Conservation (phyloP, 2,329 filamentous ascomycete genomes). For the Colletotrichum falcatum region DNA sequence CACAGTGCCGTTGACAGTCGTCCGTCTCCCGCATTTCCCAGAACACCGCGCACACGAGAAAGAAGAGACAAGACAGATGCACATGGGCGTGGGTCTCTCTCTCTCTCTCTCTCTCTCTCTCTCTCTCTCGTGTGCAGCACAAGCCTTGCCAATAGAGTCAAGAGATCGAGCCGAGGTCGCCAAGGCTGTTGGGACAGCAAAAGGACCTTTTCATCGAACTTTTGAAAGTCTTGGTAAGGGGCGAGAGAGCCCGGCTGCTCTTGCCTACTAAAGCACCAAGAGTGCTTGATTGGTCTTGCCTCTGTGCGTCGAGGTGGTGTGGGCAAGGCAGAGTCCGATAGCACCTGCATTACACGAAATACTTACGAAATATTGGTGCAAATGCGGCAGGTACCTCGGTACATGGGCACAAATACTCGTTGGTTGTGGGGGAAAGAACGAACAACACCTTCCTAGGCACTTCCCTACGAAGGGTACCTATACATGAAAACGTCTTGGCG, state of each 20-base stretch:
- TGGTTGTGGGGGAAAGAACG: too few species aligned
- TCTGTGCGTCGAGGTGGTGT: conserved; percentile 17
- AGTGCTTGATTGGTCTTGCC: conserved; percentile 34
- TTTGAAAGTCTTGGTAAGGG: conserved; percentile 27
- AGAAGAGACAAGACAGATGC: not conserved
- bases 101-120: not conserved
- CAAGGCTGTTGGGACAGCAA: conserved; percentile 15
- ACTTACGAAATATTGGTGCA: too few species aligned
- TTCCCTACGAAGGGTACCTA: not conserved
- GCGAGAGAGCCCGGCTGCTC: not conserved
- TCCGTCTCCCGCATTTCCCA: conserved; percentile 1
- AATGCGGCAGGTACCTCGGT: too few species aligned
- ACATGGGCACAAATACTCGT: too few species aligned
- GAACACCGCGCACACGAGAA: too few species aligned
- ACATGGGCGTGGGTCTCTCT: too few species aligned
- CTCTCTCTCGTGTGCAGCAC: not conserved
- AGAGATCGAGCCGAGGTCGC: conserved; percentile 30
- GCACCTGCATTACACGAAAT: not conserved
- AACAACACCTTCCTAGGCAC: too few species aligned
- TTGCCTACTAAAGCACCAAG: not conserved
- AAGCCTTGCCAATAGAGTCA: conserved; percentile 31
- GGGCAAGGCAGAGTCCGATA: not conserved
- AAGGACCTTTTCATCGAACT: conserved; percentile 24
- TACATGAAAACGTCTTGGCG: too few species aligned
- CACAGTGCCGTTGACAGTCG: too few species aligned